Base-by-base conservation (phyloP, 2,329 filamentous ascomycete genomes). In the Leptographium galeiforme region DNA sequence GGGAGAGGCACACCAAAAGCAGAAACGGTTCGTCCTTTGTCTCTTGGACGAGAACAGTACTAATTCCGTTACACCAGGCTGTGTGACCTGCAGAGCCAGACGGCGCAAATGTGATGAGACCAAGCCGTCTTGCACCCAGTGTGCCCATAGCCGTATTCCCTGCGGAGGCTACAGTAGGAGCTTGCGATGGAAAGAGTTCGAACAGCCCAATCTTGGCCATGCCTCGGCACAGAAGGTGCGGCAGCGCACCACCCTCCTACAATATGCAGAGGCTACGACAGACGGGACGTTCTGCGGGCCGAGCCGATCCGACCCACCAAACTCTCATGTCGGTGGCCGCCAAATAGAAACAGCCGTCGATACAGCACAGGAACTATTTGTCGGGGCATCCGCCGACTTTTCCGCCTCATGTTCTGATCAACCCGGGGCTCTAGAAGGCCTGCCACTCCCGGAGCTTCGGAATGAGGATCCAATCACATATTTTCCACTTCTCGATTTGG, bases 21-120 rank as follows among this genome's bases (percentile, higher is more conserved):
- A 33, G 53, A 41, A 54, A 54, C 25, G 53, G 53, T 54, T 32
- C 2, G 46, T 50, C 13, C 7, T 11, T 13, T 8, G 4, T 32
- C 13, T 7, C 4, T 16, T 14, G 19, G 6, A 40, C 13, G 33
- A 18, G 25, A 25, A 5, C 25, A 25, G 2, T 25, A 25, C 25
- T 25, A 5, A 25, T 25, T 25, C 5, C 25, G 25, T 25, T 25
- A 5, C 5, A 5, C 13, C 19, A 54, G 53, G 53, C 43, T 54
- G 53, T 12, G 43, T 51, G 10, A 54, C 53, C 3, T 54, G 53
- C 48, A 54, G 51, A 19, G 43, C 48, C 1, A 47, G 53, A 41
- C 48, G 53, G 25, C 53, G 53, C 36, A 54, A 54, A 19, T 54
- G 53, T 30, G 53, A 54, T 18, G 53, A 54, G 32, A n/a, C 43